Evolutionary conservation across 345 rosid species (phyloP).

Genomic region (Sisymbrium irio): DNA sequence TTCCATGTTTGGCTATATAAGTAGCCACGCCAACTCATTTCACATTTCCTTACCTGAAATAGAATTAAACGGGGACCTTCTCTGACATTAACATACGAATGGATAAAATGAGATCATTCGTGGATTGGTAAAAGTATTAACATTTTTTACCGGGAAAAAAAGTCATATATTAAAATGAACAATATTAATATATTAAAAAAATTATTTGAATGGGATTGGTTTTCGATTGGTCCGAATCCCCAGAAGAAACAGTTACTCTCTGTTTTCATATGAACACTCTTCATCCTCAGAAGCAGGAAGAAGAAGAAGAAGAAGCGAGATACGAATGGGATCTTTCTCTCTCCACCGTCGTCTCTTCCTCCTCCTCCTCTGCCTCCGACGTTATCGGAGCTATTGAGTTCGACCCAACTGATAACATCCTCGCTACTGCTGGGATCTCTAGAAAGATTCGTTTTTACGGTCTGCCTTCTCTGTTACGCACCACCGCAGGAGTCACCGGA

Average conservation of each 20-base stretch:
- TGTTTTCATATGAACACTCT: conserved; percentile 35
- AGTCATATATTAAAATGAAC: neutral
- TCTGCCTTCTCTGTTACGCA: conserved; percentile 36
- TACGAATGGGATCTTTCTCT: conserved; percentile 78
- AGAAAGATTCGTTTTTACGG: conserved; percentile 75
- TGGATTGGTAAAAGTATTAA: neutral
- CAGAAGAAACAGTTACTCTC: conserved; percentile 25
- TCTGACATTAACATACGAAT: conserved; percentile 5
- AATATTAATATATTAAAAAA: neutral
- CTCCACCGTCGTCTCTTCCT: conserved; percentile 52
- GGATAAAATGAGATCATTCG: conserved; percentile 20
- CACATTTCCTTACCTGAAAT: conserved; percentile 22
- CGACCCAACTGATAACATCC: conserved; percentile 55
- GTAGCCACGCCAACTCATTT: conserved; percentile 24
- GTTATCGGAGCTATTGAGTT: conserved; percentile 76
- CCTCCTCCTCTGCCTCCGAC: conserved; percentile 47
- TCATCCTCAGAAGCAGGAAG: conserved; percentile 21
- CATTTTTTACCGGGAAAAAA: neutral
- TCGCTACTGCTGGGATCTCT: conserved; percentile 89
- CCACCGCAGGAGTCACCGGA: neutral
- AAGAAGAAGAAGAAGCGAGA: conserved; percentile 24
- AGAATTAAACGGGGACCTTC: neutral
- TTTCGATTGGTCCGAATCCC: conserved; percentile 33
- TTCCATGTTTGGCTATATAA: conserved; percentile 31
- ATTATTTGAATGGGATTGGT: conserved; percentile 24